Evolutionary conservation across 176 grass and related monocot species (phyloP).

Genomic region (Dendrocalamus sinicus): DNA sequence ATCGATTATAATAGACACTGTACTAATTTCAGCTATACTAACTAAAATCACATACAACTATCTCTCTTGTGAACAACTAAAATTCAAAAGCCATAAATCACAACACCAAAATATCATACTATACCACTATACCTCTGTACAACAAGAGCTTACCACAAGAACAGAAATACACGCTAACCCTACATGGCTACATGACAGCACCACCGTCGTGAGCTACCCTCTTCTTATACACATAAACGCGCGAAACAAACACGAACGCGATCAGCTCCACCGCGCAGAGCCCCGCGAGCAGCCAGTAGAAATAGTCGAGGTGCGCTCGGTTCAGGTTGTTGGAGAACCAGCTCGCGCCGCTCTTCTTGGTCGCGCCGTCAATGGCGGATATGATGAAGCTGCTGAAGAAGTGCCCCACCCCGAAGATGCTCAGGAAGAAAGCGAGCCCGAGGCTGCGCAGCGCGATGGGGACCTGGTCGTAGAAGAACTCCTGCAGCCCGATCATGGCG

Average conservation of each 20-base stretch:
- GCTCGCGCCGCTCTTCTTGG: conserved; percentile 44
- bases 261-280: conserved; percentile 45
- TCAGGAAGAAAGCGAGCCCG: conserved; percentile 49
- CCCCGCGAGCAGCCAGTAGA: conserved; percentile 84
- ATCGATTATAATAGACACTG: too few species aligned
- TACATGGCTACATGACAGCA: background rate
- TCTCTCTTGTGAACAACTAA: too few species aligned
- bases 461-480: conserved; percentile 97
- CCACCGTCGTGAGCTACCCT: background rate
- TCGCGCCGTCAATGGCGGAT: conserved; percentile 51
- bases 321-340: conserved; percentile 50
- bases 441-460: conserved; percentile 60
- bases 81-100: too few species aligned
- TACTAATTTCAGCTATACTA: too few species aligned
- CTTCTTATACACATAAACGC: conserved; percentile 35
- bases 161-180: too few species aligned
- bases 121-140: too few species aligned
- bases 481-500: conserved; percentile 78
- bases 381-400: conserved; percentile 56
- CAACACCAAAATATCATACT: too few species aligned
- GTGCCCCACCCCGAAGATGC: conserved; percentile 52
- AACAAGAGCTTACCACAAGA: background rate
- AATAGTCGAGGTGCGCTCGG: conserved; percentile 67
- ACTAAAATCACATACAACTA: too few species aligned
- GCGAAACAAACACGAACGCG: conserved; percentile 24